Percentiles rank a stretch among this genome's conserved stretches.
Evolutionary conservation across 2,329 filamentous ascomycete genomes (phyloP).

Genomic region (Mariannaea sp.): DNA sequence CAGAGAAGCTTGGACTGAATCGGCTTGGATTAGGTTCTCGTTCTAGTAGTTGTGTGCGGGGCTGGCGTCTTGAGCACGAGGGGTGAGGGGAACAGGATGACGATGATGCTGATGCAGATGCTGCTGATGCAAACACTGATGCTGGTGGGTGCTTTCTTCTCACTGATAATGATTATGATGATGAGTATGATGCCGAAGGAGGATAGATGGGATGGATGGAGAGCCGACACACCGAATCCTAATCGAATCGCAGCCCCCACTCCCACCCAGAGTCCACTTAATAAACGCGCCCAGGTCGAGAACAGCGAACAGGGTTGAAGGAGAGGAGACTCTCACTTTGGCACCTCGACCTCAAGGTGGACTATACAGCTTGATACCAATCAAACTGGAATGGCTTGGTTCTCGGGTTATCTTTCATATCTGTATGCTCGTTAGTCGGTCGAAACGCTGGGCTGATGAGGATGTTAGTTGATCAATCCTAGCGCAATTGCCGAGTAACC

Average conservation of each 20-base stretch:
- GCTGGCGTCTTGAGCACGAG: conserved; percentile 7
- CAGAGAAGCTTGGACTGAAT: conserved; percentile 33
- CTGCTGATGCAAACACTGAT: neutral
- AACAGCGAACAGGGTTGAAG: neutral
- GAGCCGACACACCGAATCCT: conserved; percentile 12
- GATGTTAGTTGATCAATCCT: too few relatives aligned
- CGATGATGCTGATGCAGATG: conserved; percentile 14
- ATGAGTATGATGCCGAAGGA: neutral
- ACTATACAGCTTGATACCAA: too few relatives aligned
- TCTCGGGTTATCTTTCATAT: too few relatives aligned
- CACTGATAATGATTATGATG: neutral
- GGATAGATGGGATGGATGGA: too few relatives aligned
- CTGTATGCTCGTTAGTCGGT: too few relatives aligned
- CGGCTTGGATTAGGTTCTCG: conserved; percentile 21
- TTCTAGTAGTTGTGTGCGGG: conserved; percentile 16
- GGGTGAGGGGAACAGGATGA: conserved; percentile 16
- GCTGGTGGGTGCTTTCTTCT: too few relatives aligned
- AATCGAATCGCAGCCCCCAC: neutral
- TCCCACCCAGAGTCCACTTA: conserved; percentile 9
- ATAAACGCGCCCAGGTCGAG: conserved; percentile 13
- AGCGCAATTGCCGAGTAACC: too few relatives aligned
- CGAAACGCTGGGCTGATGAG: too few relatives aligned
- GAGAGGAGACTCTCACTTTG: too few relatives aligned
- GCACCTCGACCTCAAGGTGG: too few relatives aligned
- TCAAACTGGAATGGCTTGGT: too few relatives aligned